Evolutionary conservation across 2,329 filamentous ascomycete genomes (phyloP).

Genomic region (Fusarium acutatum): DNA sequence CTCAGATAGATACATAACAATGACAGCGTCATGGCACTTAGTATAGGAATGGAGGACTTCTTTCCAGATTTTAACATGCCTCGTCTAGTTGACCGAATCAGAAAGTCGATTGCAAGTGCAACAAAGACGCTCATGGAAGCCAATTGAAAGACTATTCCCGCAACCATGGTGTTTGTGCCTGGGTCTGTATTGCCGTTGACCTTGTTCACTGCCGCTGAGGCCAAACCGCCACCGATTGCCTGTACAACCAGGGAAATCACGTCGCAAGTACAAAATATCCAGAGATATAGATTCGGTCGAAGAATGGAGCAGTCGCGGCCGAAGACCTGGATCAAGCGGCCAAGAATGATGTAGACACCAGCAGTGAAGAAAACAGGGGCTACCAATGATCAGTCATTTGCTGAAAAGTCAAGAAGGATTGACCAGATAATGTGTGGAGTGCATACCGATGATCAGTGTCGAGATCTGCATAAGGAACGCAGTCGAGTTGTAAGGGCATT

Average conservation of each 20-base stretch:
- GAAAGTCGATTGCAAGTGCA: not conserved
- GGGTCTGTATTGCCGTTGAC: not conserved
- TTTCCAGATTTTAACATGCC: not conserved
- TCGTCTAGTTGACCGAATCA: not conserved
- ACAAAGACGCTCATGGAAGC: not conserved
- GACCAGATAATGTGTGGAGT: fast-evolving
- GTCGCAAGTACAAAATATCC: not conserved
- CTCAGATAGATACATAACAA: not conserved
- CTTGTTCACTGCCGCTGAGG: not conserved
- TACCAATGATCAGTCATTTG: not conserved
- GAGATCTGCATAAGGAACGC: not conserved
- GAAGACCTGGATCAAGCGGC: not conserved
- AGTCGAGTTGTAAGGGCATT: not conserved
- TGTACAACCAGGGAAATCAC: not conserved
- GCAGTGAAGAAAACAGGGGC: not conserved
- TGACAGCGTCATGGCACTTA: not conserved
- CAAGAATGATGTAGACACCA: not conserved
- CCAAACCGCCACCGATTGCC: not conserved
- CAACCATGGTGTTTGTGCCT: not conserved
- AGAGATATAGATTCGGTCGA: not conserved
- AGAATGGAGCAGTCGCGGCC: not conserved
- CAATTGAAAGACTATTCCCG: not conserved
- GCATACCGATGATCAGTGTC: not conserved
- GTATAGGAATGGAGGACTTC: not conserved
- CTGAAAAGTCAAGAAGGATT: fast-evolving